These are phyloP conservation scores for Vararia minispora DNA, from an alignment of 768 basidiomycete species.

Conservation along the genomic window DNA sequence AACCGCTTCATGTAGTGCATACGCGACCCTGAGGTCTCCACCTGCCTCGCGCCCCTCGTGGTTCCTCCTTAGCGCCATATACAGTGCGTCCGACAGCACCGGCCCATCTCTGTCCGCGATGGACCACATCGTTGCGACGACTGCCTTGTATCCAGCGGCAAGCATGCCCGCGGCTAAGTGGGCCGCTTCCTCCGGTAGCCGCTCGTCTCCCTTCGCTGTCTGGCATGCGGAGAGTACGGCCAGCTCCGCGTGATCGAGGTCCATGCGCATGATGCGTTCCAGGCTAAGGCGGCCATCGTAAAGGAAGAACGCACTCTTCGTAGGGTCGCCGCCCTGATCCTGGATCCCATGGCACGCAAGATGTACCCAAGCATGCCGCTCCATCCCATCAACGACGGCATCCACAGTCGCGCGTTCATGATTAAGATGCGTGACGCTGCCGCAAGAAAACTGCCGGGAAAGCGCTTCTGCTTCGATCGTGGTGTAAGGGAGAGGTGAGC, in stretches of 20 bases:
- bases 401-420: slow-evolving; percentile 1
- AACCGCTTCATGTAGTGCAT: no score
- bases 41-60: no score
- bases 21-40: no score
- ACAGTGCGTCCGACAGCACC: slow-evolving; percentile 2
- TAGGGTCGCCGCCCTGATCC: slow-evolving; percentile 4
- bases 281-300: slow-evolving; percentile 6
- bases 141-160: slow-evolving; percentile 5
- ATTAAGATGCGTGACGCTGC: neutral
- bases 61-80: no score
- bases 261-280: slow-evolving; percentile 4
- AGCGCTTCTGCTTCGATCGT: neutral
- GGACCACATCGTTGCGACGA: slow-evolving; percentile 10
- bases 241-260: slow-evolving; percentile 6
- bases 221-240: slow-evolving; percentile 5
- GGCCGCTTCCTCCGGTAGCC: slow-evolving; percentile 4
- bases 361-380: slow-evolving; percentile 6
- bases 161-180: slow-evolving; percentile 7
- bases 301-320: slow-evolving; percentile 7
- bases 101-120: slow-evolving; percentile 3
- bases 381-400: slow-evolving; percentile 3
- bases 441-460: no score
- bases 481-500: neutral
- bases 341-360: slow-evolving; percentile 13
- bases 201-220: slow-evolving; percentile 4